A percentile compares a stretch with the other conserved stretches of the same genome.
Evolutionary conservation across 1,284 basidiomycete genomes (phyloP).

Genomic region (Boletus subluridellus): DNA sequence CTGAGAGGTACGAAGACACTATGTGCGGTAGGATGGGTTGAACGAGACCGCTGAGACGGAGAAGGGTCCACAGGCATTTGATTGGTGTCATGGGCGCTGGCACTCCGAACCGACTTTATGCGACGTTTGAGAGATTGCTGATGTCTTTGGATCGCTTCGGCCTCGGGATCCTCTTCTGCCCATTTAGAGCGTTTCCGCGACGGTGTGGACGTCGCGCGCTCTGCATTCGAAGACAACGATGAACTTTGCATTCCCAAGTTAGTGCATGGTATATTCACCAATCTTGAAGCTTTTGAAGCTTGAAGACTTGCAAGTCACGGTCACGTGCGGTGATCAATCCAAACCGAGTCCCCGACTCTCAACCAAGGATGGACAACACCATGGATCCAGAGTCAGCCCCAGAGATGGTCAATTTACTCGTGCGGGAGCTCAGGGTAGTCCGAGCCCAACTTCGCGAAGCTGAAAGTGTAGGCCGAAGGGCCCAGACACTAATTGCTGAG

Average conservation of each 20-base stretch:
- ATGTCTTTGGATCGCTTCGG: constrained; percentile 30
- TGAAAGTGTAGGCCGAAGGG: constrained; percentile 14
- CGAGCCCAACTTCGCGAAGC: constrained; percentile 23
- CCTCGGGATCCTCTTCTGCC: constrained; percentile 52
- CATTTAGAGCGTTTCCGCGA: constrained; percentile 70
- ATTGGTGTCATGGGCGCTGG: constrained; percentile 14
- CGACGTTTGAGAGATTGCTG: constrained; percentile 47
- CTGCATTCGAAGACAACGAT: constrained; percentile 3
- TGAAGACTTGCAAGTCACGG: neutral
- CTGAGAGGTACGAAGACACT: constrained; percentile 74
- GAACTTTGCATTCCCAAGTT: constrained; percentile 12
- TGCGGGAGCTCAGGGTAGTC: constrained; percentile 26
- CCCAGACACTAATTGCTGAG: constrained; percentile 13
- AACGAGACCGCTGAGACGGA: constrained; percentile 13
- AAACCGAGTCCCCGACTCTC: no score
- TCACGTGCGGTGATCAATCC: constrained; percentile 14
- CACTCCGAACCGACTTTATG: constrained; percentile 35
- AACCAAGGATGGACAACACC: constrained; percentile 19
- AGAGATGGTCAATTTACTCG: constrained; percentile 28
- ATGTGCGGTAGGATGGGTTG: constrained; percentile 34
- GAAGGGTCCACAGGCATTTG: constrained; percentile 17
- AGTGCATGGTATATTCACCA: no score
- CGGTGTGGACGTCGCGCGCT: constrained; percentile 39
- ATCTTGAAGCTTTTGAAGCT: no score
- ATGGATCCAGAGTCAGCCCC: constrained; percentile 27